These are phyloP conservation scores for Sisymbrium altissimum DNA, from an alignment of 345 rosid species.

Conservation along the genomic window DNA sequence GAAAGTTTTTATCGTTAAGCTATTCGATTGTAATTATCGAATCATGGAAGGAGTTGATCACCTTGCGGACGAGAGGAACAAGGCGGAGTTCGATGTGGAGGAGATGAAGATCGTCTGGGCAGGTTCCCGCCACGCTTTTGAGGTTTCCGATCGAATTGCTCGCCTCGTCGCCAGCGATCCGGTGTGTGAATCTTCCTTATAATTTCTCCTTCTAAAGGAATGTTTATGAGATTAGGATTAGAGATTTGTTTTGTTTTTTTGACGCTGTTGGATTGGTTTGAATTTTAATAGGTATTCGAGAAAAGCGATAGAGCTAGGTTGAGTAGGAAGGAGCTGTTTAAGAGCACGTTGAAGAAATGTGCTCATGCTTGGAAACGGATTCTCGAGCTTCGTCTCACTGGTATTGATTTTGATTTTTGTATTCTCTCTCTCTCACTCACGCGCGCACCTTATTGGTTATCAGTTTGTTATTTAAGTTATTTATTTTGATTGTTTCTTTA, in stretches of 20 bases:
- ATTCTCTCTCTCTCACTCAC: too few species aligned
- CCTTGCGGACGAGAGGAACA: constrained; percentile 69
- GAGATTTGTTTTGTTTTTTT: not conserved
- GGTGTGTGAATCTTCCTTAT: too few species aligned
- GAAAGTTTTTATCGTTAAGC: not conserved
- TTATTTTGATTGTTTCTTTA: constrained; percentile 7
- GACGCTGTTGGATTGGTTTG: constrained; percentile 6
- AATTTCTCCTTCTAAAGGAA: too few species aligned
- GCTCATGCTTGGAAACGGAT: constrained; percentile 86
- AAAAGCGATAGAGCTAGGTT: constrained; percentile 72
- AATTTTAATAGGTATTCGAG: constrained; percentile 48
- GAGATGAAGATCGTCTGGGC: constrained; percentile 98
- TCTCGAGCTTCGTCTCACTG: constrained; percentile 76
- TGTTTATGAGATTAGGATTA: not conserved
- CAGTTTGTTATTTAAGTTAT: not conserved
- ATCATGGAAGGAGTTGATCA: constrained; percentile 59
- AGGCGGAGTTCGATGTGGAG: constrained; percentile 76
- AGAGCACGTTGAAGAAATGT: constrained; percentile 78
- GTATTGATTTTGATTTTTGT: constrained; percentile 36
- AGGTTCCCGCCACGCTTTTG: constrained; percentile 75
- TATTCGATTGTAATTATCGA: not conserved
- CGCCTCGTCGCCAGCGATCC: constrained; percentile 96
- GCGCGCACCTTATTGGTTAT: not conserved
- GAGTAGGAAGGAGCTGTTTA: constrained; percentile 89
- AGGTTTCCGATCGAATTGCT: constrained; percentile 77